These are phyloP conservation scores for Trypanosoma scelopori DNA, from an alignment of 208 protist species.

Conservation along the genomic window DNA sequence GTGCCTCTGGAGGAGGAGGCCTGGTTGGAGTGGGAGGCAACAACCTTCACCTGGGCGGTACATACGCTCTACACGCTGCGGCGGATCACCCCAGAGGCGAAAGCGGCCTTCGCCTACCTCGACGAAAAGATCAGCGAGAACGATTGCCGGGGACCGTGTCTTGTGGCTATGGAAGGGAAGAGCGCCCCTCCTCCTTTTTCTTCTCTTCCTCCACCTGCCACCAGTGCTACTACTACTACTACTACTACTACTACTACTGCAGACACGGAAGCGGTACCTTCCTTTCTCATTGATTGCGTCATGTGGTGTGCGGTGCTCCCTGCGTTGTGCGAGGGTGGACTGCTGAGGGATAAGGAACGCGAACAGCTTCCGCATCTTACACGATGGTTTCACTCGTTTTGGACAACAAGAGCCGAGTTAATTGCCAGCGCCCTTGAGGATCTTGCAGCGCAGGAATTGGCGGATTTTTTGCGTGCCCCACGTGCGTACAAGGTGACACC, in stretches of 20 bases:
- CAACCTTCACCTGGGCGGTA: slow-evolving; percentile 56
- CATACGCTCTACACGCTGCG: slow-evolving; percentile 75
- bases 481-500: slow-evolving; percentile 71
- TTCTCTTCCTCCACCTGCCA: too few relatives aligned
- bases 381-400: slow-evolving; percentile 76
- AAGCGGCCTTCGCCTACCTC: slow-evolving; percentile 53
- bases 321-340: slow-evolving; percentile 77
- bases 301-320: slow-evolving; percentile 74
- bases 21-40: slow-evolving; percentile 86
- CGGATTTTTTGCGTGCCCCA: slow-evolving; percentile 79
- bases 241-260: slow-evolving; percentile 1
- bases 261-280: slow-evolving; percentile 1
- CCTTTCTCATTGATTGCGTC: slow-evolving; percentile 75
- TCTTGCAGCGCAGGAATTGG: slow-evolving; percentile 78
- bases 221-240: too few relatives aligned
- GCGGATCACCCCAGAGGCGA: slow-evolving; percentile 46
- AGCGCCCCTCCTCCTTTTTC: not conserved
- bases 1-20: slow-evolving; percentile 61
- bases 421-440: slow-evolving; percentile 59
- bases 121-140: slow-evolving; percentile 51
- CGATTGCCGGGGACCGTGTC: slow-evolving; percentile 26
- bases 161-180: slow-evolving; percentile 12
- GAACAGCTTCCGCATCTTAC: slow-evolving; percentile 55
- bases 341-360: slow-evolving; percentile 47
- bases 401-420: slow-evolving; percentile 44